A percentile compares a stretch with the other conserved stretches of the same genome.
Conservation (phyloP, 176 grass and related monocot species). For the Aegilops tauschii region DNA sequence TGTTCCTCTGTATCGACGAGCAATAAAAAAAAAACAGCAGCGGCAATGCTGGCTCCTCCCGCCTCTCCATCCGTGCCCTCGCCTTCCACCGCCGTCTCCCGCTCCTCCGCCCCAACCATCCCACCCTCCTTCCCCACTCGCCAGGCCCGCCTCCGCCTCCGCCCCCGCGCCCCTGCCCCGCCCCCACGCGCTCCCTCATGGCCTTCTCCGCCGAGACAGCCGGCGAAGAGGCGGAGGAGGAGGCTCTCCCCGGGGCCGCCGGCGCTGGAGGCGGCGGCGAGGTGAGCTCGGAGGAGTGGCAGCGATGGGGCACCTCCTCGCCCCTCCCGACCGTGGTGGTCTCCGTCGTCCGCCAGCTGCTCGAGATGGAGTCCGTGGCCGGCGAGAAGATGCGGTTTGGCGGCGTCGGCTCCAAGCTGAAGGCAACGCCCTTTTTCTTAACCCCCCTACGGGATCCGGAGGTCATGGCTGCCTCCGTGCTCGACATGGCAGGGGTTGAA, state of each 20-base stretch:
- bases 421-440: constrained; percentile 25
- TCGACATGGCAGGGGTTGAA: background rate
- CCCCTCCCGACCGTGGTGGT: constrained; percentile 50
- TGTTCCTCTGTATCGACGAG: background rate
- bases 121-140: constrained; percentile 1
- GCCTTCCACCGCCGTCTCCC: constrained; percentile 29
- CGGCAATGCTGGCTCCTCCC: constrained; percentile 37
- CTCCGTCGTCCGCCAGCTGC: constrained; percentile 46
- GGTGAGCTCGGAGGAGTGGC: constrained; percentile 69
- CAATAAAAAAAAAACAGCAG: constrained; percentile 16
- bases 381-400: constrained; percentile 70
- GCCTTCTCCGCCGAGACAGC: constrained; percentile 32
- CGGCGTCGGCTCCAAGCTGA: constrained; percentile 68
- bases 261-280: background rate
- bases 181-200: constrained; percentile 13
- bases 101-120: background rate
- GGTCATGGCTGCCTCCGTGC: background rate
- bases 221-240: constrained; percentile 16
- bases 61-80: constrained; percentile 27
- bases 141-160: background rate
- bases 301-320: constrained; percentile 77
- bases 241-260: background rate
- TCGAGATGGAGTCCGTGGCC: constrained; percentile 45
- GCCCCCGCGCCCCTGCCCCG: background rate
- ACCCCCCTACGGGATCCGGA: background rate